Evolutionary conservation across 75 land plant genomes (phyloP), one percentile per base, ranked within the genome.

Genomic region (Gnetum montanum): DNA sequence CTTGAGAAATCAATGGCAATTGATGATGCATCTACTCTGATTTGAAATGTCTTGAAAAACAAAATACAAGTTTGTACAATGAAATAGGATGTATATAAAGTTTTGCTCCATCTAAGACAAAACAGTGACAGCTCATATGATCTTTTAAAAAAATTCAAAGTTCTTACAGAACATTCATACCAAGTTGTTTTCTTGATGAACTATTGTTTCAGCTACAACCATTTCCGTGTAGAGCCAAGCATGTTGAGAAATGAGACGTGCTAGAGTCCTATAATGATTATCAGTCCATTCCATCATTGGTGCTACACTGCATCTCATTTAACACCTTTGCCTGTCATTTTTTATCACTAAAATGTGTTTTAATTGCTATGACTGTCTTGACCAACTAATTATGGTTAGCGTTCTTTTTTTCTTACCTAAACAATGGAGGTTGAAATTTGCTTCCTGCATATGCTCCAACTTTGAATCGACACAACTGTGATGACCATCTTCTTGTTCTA

Each of bases 211-310:
- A 44, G 98, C 84, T 36, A 91, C 96, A 67, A 94, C 58, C 98
- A 94, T 94, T 69, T 94, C 98, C 10, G 98, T 94, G 68, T 90
- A 94, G 15, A 94, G 85, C 98, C 98, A 94, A 8, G 98, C 77
- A 65, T 80, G 85, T n/a, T 70, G 78, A 22, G 90, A 77, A 35
- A 94, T 79, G 29, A 90, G 71, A 1, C 98, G 81, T 26, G 98
- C 96, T 54, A 94, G 82, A 53, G 88, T 83, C 46, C 98, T 78
- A 41, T 62, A 94, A 66, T 94, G 85, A 61, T 85, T 86, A 66
- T 90, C 85, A 5, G 98, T 90, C 78, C 84, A 90, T 22, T 94
- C 98, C 98, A 94, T 94, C 98, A 94, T 90, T 8, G 96, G 98
- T 37, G 98, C 96, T 28, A 94, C 85, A 83, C 98, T 94, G 67